A percentile compares a stretch with the other conserved stretches of the same genome.
Evolutionary conservation across 768 basidiomycete species (phyloP).

Genomic region (Lactifluus rugatus): DNA sequence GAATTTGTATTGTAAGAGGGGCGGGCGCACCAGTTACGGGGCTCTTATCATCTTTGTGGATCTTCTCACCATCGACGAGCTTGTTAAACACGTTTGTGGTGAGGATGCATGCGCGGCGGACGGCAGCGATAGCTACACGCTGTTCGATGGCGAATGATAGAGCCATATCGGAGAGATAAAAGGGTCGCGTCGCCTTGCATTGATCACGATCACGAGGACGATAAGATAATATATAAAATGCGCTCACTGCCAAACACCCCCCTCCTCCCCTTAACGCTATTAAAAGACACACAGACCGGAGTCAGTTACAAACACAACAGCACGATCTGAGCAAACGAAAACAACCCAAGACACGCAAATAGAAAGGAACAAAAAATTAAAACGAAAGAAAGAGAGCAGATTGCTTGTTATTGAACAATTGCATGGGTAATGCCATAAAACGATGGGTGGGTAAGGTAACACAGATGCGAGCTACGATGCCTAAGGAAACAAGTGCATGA

Average conservation of each 20-base stretch:
- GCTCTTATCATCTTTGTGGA: constrained; percentile 82
- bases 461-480: constrained; percentile 17
- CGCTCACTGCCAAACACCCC: not conserved
- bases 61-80: constrained; percentile 74
- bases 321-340: too few species aligned
- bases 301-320: not conserved
- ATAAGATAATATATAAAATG: not conserved
- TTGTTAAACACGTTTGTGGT: constrained; percentile 82
- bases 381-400: not conserved
- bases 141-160: constrained; percentile 53
- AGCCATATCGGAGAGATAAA: too few species aligned
- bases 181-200: too few species aligned
- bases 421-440: constrained; percentile 14
- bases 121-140: constrained; percentile 76
- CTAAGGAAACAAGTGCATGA: constrained; percentile 9
- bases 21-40: constrained; percentile 46
- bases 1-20: not conserved
- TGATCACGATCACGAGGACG: too few species aligned
- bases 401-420: constrained; percentile 18
- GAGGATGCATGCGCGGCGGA: constrained; percentile 74
- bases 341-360: not conserved
- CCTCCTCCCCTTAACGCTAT: not conserved
- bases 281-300: not conserved
- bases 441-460: constrained; percentile 13
- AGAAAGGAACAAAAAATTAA: too few species aligned